A percentile compares a stretch with the other conserved stretches of the same genome.
phyloP scores from a whole-genome alignment of 495 filamentous ascomycete species.

The Lophiotrema nucula region DNA sequence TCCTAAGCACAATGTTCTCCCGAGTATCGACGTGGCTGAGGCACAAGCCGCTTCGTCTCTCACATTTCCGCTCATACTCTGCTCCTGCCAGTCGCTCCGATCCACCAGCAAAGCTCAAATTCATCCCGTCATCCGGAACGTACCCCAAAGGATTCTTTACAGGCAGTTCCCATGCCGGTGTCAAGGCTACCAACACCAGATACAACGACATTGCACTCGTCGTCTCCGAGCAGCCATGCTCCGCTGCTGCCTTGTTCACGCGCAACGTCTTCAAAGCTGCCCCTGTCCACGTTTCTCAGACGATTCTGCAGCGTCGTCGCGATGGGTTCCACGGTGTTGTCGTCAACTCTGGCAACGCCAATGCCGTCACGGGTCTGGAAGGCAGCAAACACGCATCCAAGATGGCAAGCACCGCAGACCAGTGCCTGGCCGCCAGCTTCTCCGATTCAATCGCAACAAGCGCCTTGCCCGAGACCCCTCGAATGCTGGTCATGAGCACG shows the following conservation, averaged over 20 bases:
- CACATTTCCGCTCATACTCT: conserved; percentile 41
- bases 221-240: conserved; percentile 80
- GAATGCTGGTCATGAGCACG: conserved; percentile 92
- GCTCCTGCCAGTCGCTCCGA: conserved; percentile 41
- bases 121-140: conserved; percentile 77
- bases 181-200: conserved; percentile 86
- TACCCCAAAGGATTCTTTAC: conserved; percentile 90
- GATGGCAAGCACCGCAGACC: conserved; percentile 79
- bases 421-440: no score
- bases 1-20: no score
- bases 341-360: conserved; percentile 94
- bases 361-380: conserved; percentile 92
- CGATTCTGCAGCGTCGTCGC: conserved; percentile 66
- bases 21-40: no score
- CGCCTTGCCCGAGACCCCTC: conserved; percentile 53
- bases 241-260: conserved; percentile 93
- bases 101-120: conserved; percentile 61
- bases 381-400: conserved; percentile 82
- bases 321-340: conserved; percentile 76
- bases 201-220: conserved; percentile 89
- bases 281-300: conserved; percentile 78
- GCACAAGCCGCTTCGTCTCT: no score
- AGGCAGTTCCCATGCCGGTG: conserved; percentile 84
- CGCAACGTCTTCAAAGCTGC: conserved; percentile 98
- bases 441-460: conserved; percentile 19